Conservation (phyloP, 129 eudicot species). For the Centaurea solstitialis region DNA sequence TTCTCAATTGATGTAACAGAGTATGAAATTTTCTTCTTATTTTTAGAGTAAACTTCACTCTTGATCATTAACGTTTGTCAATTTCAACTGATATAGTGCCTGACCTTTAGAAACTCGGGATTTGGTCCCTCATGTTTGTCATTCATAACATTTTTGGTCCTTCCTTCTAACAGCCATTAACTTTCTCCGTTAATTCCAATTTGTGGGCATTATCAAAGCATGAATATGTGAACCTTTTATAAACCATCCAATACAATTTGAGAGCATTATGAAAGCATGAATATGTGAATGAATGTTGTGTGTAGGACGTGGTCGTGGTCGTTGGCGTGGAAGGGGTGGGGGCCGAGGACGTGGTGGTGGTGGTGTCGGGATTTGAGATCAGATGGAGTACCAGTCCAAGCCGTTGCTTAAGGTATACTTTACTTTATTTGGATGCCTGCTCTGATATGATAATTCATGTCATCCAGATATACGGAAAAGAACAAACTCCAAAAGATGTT, state of each 20-base stretch:
- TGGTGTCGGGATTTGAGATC: constrained; percentile 45
- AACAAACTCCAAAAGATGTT: neutral
- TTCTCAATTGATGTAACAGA: neutral
- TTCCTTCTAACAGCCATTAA: too few relatives aligned
- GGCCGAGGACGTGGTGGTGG: constrained; percentile 49
- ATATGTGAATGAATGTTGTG: neutral
- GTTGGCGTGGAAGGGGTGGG: constrained; percentile 16
- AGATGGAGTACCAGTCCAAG: constrained; percentile 44
- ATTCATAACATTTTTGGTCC: too few relatives aligned
- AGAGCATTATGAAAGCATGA: neutral
- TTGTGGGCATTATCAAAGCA: neutral
- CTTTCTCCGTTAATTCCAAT: too few relatives aligned
- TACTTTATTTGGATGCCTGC: constrained; percentile 27
- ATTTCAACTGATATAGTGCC: too few relatives aligned
- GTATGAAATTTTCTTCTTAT: too few relatives aligned
- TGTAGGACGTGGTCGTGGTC: constrained; percentile 37
- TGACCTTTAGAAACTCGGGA: too few relatives aligned
- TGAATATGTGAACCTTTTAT: neutral
- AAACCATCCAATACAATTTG: neutral
- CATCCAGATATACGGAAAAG: neutral
- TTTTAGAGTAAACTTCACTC: too few relatives aligned
- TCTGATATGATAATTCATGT: constrained; percentile 17
- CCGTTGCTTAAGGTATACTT: constrained; percentile 27
- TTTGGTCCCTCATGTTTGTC: too few relatives aligned
- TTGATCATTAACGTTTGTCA: too few relatives aligned